phyloP scores from a whole-genome alignment of 345 rosid species.

The Salix suchowensis region DNA sequence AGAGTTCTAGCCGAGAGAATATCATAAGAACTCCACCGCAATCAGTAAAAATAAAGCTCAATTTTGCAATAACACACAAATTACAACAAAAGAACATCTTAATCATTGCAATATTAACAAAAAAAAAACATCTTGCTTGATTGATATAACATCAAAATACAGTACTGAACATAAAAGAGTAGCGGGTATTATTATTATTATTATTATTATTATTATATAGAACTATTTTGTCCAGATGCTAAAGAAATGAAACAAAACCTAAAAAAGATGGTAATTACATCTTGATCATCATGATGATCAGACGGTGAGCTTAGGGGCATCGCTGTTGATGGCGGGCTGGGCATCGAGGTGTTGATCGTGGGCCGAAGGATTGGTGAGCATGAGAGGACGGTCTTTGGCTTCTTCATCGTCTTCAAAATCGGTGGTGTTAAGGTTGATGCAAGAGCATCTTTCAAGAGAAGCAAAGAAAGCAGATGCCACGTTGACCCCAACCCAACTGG shows the following conservation, averaged over 20 bases:
- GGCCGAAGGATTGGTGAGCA: constrained; percentile 31
- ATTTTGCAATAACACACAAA: too few species aligned
- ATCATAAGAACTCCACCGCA: background rate
- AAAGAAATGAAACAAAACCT: background rate
- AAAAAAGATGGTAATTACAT: background rate
- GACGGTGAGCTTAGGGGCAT: constrained; percentile 18
- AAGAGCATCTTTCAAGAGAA: constrained; percentile 64
- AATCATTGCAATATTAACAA: background rate
- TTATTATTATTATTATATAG: background rate
- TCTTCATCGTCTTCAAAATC: constrained; percentile 55
- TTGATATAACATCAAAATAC: background rate
- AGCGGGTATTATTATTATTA: background rate
- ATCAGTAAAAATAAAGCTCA: too few species aligned
- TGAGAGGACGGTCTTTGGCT: constrained; percentile 49
- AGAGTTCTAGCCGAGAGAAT: background rate
- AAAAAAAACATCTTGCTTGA: background rate
- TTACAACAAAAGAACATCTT: too few species aligned
- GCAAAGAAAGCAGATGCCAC: constrained; percentile 65
- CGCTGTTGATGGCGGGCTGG: constrained; percentile 17
- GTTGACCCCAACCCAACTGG: constrained; percentile 58
- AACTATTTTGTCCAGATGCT: too few species aligned
- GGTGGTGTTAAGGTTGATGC: constrained; percentile 61
- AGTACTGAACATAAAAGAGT: background rate
- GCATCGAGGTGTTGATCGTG: constrained; percentile 6
- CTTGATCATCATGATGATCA: constrained; percentile 4